Conservation (phyloP, 805 yeast species). For the Candida boidinii region DNA sequence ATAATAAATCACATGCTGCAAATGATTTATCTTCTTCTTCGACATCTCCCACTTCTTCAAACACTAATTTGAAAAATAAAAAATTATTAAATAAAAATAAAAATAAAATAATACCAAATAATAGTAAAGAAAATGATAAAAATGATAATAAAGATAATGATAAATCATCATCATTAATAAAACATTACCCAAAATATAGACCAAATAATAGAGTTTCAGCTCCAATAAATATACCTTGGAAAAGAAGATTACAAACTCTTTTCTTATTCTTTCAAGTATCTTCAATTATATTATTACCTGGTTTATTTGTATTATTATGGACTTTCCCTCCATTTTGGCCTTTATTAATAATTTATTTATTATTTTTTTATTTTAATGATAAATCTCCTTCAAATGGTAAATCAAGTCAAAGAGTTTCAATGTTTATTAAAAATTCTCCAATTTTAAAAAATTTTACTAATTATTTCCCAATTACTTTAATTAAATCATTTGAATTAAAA, state of each 20-base stretch:
- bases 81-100: no score
- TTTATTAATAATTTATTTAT: constrained; percentile 50
- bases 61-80: no score
- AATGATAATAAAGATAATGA: no score
- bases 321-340: constrained; percentile 52
- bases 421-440: constrained; percentile 43
- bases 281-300: constrained; percentile 51
- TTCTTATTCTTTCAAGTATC: constrained; percentile 69
- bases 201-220: constrained; percentile 35
- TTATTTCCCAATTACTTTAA: constrained; percentile 74
- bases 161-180: no score
- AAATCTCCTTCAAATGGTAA: constrained; percentile 72
- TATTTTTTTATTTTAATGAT: constrained; percentile 47
- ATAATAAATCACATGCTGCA: no score
- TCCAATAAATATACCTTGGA: constrained; percentile 46
- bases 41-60: no score
- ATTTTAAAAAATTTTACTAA: constrained; percentile 67
- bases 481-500: constrained; percentile 56
- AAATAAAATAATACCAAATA: no score
- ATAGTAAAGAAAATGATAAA: no score
- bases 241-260: constrained; percentile 55
- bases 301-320: constrained; percentile 47
- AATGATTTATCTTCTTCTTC: no score
- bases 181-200: constrained; percentile 10
- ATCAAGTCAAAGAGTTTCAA: constrained; percentile 47